phyloP scores from a whole-genome alignment of 768 basidiomycete genomes.

The Cystofilobasidium capitatum region DNA sequence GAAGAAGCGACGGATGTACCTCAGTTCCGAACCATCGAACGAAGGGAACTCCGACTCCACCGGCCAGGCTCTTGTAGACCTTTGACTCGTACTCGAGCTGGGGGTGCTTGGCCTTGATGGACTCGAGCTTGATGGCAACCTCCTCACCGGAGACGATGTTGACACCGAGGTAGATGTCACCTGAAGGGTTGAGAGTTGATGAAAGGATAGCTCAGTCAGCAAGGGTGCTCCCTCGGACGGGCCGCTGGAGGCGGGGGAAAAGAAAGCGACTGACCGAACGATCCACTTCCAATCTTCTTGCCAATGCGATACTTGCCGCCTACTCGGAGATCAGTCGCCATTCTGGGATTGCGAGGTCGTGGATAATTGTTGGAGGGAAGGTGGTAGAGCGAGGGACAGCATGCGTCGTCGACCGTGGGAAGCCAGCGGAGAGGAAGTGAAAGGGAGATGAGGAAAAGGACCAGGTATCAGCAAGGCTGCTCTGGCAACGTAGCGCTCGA shows the following conservation, averaged over 20 bases:
- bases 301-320: conserved; percentile 28
- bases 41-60: conserved; percentile 80
- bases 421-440: no score
- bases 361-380: background rate
- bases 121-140: conserved; percentile 99
- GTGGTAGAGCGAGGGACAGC: background rate
- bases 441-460: background rate
- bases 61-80: conserved; percentile 84
- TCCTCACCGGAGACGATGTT: conserved; percentile 99
- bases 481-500: no score
- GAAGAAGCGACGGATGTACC: conserved; percentile 36
- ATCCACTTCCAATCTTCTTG: conserved; percentile 28
- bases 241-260: background rate
- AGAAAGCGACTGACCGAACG: conserved; percentile 19
- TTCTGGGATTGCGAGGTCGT: background rate
- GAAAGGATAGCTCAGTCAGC: background rate
- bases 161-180: conserved; percentile 98
- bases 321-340: conserved; percentile 28
- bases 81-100: conserved; percentile 86
- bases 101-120: conserved; percentile 99
- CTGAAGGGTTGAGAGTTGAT: conserved; percentile 41
- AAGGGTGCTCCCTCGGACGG: background rate
- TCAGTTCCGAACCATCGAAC: conserved; percentile 85
- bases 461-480: no score
- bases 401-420: conserved; percentile 1